Evolutionary conservation across 192 early-diverging fungal genomes (phyloP), one percentile per base, ranked within the genome.

Genomic region (Coemansia furcata): DNA sequence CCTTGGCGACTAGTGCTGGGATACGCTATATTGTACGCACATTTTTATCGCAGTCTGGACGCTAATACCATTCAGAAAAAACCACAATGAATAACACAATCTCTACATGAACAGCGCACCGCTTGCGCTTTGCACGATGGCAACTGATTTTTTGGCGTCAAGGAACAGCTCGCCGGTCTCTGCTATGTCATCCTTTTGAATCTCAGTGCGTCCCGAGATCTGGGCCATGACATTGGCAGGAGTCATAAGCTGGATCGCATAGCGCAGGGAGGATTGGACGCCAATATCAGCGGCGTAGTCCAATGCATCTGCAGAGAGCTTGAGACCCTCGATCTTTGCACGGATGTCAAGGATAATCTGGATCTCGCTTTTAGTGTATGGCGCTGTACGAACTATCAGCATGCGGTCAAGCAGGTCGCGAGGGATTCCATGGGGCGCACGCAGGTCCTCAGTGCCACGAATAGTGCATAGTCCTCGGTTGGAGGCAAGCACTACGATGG

Each of bases 401-500:
- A 97, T 87, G 43, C 98, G 91, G 76, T 99, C 98, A 36, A 99
- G 84, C 42, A 99, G 84, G 84, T 99, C 98, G 32, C 95, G 87
- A 9, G 98, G 98, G 60, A 99, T 94, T 60, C 98, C 98, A 70
- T 99, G 98, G 12, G 93, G 91, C 3, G 93, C 85, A 74, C 87
- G 89, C 68, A 73, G 60, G 60, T 82, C 80, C 58, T 93, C 92
- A 42, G 90, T 93, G 63, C 92, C 92, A 64, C 92, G 87, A 54
- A 86, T 85, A 19, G 91, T 88, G 76, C 93, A 96, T 81, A 95
- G 91, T 47, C 96, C 96, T 60, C 96, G 89, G 82, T 99, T 99
- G 26, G 96, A 97, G 4, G 98, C 98, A 80, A 99, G 91, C 52
- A 99, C 91, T 14, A 99, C 98, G 73, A 99, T 97, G 21, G 98